These are phyloP conservation scores for Diaporthe ampelina DNA, from an alignment of 2,329 filamentous ascomycete genomes.

Conservation along the genomic window DNA sequence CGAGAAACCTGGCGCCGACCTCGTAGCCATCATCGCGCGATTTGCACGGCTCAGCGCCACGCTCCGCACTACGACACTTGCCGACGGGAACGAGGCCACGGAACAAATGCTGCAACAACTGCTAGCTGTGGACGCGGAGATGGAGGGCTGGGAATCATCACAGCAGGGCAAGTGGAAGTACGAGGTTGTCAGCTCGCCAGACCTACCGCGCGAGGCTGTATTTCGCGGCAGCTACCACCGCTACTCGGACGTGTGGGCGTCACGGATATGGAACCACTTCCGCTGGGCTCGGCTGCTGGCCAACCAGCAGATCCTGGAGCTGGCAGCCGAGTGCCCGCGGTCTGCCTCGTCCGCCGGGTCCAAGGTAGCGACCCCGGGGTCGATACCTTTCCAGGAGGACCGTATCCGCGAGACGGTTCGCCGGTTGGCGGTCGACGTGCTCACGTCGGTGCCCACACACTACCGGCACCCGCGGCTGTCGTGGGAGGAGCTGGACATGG, in stretches of 20 bases:
- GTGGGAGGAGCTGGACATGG: slow-evolving; percentile 45
- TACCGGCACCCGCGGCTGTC: slow-evolving; percentile 64
- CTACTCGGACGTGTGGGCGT: slow-evolving; percentile 67
- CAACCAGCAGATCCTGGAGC: slow-evolving; percentile 63
- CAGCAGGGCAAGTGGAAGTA: slow-evolving; percentile 56
- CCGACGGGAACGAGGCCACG: slow-evolving; percentile 55
- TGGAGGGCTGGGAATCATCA: slow-evolving; percentile 56
- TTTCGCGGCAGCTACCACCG: slow-evolving; percentile 68
- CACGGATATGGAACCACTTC: slow-evolving; percentile 71
- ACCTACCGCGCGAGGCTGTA: slow-evolving; percentile 57
- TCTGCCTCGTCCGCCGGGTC: slow-evolving; percentile 52
- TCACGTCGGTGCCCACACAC: slow-evolving; percentile 63
- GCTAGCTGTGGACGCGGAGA: slow-evolving; percentile 55
- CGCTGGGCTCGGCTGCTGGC: slow-evolving; percentile 70
- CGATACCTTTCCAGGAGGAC: slow-evolving; percentile 46
- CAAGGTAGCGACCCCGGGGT: slow-evolving; percentile 38
- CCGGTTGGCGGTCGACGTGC: slow-evolving; percentile 58
- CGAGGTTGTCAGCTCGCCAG: slow-evolving; percentile 49
- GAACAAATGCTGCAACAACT: slow-evolving; percentile 55
- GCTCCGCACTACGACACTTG: slow-evolving; percentile 51
- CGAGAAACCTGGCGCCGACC: slow-evolving; percentile 54
- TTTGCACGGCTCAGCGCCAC: slow-evolving; percentile 57
- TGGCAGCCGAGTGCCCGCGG: slow-evolving; percentile 54
- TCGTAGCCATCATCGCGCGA: slow-evolving; percentile 57
- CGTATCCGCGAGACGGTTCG: slow-evolving; percentile 53